These are phyloP conservation scores for Entomortierella beljakovae DNA, from an alignment of 192 early-diverging fungal genomes.

Conservation along the genomic window DNA sequence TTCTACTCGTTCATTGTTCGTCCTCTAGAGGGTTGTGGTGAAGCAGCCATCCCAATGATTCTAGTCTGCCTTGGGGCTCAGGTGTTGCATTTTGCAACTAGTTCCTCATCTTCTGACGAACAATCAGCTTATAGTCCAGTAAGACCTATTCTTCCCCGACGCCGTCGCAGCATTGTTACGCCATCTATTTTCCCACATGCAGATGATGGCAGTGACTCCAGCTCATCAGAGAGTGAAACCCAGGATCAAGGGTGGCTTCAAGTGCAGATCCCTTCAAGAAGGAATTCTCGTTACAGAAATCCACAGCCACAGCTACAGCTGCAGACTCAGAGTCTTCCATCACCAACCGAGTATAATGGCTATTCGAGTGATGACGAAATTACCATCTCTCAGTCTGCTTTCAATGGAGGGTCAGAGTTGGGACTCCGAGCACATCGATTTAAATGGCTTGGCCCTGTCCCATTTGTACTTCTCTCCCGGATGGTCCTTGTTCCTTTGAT, in stretches of 20 bases:
- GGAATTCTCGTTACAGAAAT: neutral
- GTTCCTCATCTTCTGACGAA: neutral
- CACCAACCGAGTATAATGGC: neutral
- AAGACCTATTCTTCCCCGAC: constrained; percentile 5
- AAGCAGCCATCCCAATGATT: constrained; percentile 82
- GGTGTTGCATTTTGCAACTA: constrained; percentile 43
- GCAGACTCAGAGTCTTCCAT: too few species aligned
- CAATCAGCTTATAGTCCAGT: neutral
- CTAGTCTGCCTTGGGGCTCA: constrained; percentile 83
- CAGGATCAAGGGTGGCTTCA: constrained; percentile 10
- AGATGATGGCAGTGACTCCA: constrained; percentile 2
- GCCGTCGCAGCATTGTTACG: constrained; percentile 12
- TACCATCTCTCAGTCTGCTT: constrained; percentile 18
- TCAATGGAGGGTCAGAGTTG: constrained; percentile 70
- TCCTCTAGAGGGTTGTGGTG: constrained; percentile 78
- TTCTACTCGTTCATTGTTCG: constrained; percentile 69
- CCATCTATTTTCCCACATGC: constrained; percentile 16
- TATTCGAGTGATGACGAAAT: constrained; percentile 3
- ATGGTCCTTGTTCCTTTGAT: constrained; percentile 52
- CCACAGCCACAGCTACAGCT: neutral
- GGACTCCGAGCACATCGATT: constrained; percentile 13
- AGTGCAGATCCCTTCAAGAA: neutral
- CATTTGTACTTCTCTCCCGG: constrained; percentile 36
- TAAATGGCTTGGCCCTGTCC: constrained; percentile 28
- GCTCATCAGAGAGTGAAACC: constrained; percentile 10